phyloP scores from a whole-genome alignment of 176 grass and related monocot genomes.

The Dactylis glomerata region DNA sequence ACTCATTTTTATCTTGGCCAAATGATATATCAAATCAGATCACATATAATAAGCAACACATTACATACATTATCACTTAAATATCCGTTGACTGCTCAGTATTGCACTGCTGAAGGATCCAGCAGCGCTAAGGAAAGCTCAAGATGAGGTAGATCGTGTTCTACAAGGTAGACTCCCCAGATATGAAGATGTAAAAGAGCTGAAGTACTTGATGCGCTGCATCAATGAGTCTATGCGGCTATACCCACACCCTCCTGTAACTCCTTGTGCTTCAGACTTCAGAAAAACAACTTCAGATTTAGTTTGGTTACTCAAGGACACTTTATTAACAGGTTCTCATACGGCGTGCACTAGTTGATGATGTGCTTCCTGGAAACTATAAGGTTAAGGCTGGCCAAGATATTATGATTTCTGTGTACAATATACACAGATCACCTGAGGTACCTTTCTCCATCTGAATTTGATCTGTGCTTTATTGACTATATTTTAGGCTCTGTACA shows the following conservation, averaged over 20 bases:
- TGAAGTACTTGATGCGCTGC: conserved; percentile 98
- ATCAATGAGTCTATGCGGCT: conserved; percentile 99
- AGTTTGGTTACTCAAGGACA: conserved; percentile 30
- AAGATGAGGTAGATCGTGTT: conserved; percentile 86
- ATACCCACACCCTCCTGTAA: conserved; percentile 96
- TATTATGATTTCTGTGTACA: conserved; percentile 99
- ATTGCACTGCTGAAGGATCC: conserved; percentile 68
- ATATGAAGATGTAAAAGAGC: conserved; percentile 98
- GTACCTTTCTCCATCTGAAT: conserved; percentile 44
- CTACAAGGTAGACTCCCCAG: conserved; percentile 89
- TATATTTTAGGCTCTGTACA: background rate
- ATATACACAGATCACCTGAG: conserved; percentile 89
- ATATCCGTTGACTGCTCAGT: conserved; percentile 65
- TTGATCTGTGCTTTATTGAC: background rate
- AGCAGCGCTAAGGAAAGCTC: conserved; percentile 63
- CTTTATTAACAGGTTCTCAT: conserved; percentile 66
- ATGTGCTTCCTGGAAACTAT: conserved; percentile 93
- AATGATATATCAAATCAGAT: background rate
- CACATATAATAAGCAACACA: conserved; percentile 22
- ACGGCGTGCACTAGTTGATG: conserved; percentile 78
- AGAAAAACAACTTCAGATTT: conserved; percentile 24
- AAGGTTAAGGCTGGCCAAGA: conserved; percentile 88
- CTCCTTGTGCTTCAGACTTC: conserved; percentile 40
- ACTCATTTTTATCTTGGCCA: conserved; percentile 26
- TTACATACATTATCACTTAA: conserved; percentile 49